phyloP scores from a whole-genome alignment of 2,329 filamentous ascomycete species.

The Penicillium sp. region DNA sequence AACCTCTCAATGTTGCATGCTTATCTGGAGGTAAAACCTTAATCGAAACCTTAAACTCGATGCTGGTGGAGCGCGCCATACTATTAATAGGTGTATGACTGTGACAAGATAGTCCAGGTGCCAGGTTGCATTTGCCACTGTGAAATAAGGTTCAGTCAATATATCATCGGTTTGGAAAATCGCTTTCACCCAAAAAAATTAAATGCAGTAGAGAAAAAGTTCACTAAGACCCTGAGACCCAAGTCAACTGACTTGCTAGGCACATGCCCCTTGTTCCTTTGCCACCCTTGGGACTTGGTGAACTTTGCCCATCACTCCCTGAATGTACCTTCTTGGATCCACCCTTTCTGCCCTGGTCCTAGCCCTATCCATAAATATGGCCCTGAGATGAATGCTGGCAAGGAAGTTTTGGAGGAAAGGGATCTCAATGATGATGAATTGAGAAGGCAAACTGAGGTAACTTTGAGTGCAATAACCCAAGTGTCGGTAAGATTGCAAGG shows the following conservation, averaged over 20 bases:
- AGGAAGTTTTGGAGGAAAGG: background rate
- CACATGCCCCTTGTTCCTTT: background rate
- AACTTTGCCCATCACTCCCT: background rate
- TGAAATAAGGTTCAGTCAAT: conserved; percentile 11
- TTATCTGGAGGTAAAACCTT: background rate
- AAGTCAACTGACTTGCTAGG: background rate
- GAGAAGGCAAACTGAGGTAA: background rate
- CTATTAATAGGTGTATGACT: conserved; percentile 13
- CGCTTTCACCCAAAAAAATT: background rate
- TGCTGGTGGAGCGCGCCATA: background rate
- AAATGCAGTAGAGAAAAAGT: background rate
- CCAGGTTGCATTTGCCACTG: conserved; percentile 15
- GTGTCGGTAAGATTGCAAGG: background rate
- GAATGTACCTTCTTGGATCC: background rate
- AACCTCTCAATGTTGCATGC: background rate
- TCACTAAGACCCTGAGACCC: background rate
- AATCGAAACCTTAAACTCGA: background rate
- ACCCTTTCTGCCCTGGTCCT: background rate
- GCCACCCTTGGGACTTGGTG: background rate
- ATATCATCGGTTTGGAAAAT: conserved; percentile 5
- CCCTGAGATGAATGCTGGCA: background rate
- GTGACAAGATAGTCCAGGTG: background rate
- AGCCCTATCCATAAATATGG: background rate
- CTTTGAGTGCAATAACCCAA: background rate
- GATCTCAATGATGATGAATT: background rate